phyloP scores from a whole-genome alignment of 768 basidiomycete species.

The Xerocomellus intermedius region DNA sequence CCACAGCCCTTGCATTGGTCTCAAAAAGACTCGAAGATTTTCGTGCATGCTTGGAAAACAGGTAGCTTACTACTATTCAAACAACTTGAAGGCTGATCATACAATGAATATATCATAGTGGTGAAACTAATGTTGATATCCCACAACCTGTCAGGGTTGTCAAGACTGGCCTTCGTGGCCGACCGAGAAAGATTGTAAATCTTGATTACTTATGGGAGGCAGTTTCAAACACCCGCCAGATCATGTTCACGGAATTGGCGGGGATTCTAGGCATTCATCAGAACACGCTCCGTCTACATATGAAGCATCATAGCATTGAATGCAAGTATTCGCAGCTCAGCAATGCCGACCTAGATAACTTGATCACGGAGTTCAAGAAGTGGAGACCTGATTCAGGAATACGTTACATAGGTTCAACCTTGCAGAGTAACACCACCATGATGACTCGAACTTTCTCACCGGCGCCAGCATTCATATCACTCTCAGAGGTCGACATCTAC shows the following conservation, averaged over 20 bases:
- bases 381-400: slow-evolving; percentile 28
- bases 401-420: slow-evolving; percentile 11
- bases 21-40: too few relatives aligned
- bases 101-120: background rate
- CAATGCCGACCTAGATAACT: slow-evolving; percentile 6
- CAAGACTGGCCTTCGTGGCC: background rate
- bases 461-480: too few relatives aligned
- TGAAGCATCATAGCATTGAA: slow-evolving; percentile 8
- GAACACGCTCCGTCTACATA: slow-evolving; percentile 5
- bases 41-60: too few relatives aligned
- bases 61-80: too few relatives aligned
- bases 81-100: too few relatives aligned
- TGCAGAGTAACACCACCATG: too few relatives aligned
- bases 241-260: slow-evolving; percentile 12
- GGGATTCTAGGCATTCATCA: background rate
- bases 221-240: background rate
- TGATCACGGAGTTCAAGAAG: slow-evolving; percentile 10
- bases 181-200: background rate
- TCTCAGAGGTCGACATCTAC: too few relatives aligned
- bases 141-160: background rate
- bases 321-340: slow-evolving; percentile 4
- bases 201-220: background rate
- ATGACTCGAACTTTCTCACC: too few relatives aligned
- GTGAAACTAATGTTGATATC: background rate
- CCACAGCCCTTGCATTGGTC: too few relatives aligned